Percentiles rank a stretch among this genome's conserved stretches.
Conservation (phyloP, 805 yeast species). For the Metschnikowia matae region DNA sequence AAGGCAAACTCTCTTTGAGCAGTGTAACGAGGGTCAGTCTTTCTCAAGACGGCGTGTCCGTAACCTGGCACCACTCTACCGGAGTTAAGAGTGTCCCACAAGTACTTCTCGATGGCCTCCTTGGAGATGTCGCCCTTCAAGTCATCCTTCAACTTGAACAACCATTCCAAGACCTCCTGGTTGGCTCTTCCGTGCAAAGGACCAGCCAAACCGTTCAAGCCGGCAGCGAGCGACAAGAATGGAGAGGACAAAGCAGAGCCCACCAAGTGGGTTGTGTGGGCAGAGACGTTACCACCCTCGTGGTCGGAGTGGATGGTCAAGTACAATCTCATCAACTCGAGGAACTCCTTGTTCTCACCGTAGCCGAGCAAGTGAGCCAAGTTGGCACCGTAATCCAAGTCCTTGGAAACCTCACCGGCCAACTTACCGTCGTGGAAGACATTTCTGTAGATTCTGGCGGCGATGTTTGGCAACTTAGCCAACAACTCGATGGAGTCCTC, state of each 20-base stretch:
- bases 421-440: conserved; percentile 52
- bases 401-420: conserved; percentile 47
- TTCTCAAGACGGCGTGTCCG: conserved; percentile 83
- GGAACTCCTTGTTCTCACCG: conserved; percentile 53
- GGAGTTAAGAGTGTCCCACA: conserved; percentile 67
- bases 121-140: conserved; percentile 57
- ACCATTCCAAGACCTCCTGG: conserved; percentile 78
- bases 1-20: conserved; percentile 70
- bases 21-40: conserved; percentile 76
- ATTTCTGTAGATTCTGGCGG: conserved; percentile 72
- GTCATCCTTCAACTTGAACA: conserved; percentile 58
- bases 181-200: conserved; percentile 84
- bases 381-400: conserved; percentile 70
- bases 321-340: conserved; percentile 68
- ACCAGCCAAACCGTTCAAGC: conserved; percentile 80
- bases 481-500: conserved; percentile 69
- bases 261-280: conserved; percentile 77
- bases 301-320: conserved; percentile 76
- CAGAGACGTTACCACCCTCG: conserved; percentile 82
- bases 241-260: conserved; percentile 81
- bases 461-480: conserved; percentile 69
- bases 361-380: conserved; percentile 63
- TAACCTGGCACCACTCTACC: conserved; percentile 85
- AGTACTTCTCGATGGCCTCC: conserved; percentile 56
- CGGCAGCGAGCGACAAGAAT: conserved; percentile 70